phyloP scores from a whole-genome alignment of 805 yeast genomes.

The Saccharomyces cerevisiae region DNA sequence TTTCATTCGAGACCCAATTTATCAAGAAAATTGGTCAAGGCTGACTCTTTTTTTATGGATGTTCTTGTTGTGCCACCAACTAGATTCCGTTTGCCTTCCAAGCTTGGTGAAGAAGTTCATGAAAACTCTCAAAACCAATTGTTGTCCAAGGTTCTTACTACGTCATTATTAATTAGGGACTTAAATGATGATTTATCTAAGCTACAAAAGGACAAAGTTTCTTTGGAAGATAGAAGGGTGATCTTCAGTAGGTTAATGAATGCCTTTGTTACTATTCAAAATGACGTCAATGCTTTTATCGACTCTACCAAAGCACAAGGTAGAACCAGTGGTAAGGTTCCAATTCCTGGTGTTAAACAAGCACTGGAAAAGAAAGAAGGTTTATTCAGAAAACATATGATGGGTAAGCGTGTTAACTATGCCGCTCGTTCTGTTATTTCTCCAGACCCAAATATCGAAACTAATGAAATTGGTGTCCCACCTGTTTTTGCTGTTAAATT shows the following conservation, averaged over 20 bases:
- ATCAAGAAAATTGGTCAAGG: conserved; percentile 37
- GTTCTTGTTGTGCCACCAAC: conserved; percentile 92
- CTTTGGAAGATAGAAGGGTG: conserved; percentile 63
- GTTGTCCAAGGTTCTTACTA: conserved; percentile 67
- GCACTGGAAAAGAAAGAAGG: conserved; percentile 98
- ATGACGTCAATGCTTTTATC: conserved; percentile 87
- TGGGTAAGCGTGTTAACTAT: conserved; percentile 99
- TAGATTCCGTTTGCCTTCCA: conserved; percentile 92
- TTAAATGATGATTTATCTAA: conserved; percentile 74
- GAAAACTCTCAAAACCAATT: conserved; percentile 91
- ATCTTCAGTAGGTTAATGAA: conserved; percentile 89
- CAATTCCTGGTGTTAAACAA: conserved; percentile 94
- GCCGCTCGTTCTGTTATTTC: conserved; percentile 99
- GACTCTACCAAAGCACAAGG: conserved; percentile 87
- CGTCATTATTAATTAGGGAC: conserved; percentile 77
- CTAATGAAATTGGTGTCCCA: conserved; percentile 97
- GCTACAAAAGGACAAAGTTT: conserved; percentile 48
- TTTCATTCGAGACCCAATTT: conserved; percentile 74
- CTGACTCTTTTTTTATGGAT: conserved; percentile 86
- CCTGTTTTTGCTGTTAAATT: conserved; percentile 94
- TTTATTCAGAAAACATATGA: conserved; percentile 95
- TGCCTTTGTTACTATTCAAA: conserved; percentile 88
- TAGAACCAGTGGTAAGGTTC: conserved; percentile 51
- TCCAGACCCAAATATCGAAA: conserved; percentile 96
- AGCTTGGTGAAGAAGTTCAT: conserved; percentile 92